Base-by-base conservation (phyloP, 352 stramenopile species). In the Pythium oligandrum region DNA sequence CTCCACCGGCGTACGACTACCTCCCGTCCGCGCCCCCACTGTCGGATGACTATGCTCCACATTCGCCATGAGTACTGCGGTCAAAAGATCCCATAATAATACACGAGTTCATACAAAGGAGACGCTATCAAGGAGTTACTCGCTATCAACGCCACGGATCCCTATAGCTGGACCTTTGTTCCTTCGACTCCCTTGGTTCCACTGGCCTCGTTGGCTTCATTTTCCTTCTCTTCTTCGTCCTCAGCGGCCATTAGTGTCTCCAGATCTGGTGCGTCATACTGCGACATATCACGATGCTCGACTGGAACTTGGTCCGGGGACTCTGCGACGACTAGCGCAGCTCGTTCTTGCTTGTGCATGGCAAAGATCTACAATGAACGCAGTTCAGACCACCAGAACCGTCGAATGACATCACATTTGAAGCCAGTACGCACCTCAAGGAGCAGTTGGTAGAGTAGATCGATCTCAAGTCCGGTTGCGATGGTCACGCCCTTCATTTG, bases 391-490 rank as follows among this genome's bases (percentile, higher is more conserved):
- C 2, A 12, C 42, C 30, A 54, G 7, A 17, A 3, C 37, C 12
- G 7, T 30, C 31, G 8, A 32, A 39, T 47, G 17, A 11, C 12
- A 26, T 30, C 40, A 31, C 4, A 45, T 4, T n/a, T 7, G 49
- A 31, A 8, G 37, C 32, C 8, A 5, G 32, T 48, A 31, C 55
- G 33, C 42, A 89, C 75, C 73, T 93, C 78, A 2, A 64, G 51
- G 30, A 93, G 51, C 31, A 93, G 67, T 50, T 93, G 71, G 57
- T 78, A 80, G 4, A 90, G 73, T 49, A 90, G 63, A 36, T 90
- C 79, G 17, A 90, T 71, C 59, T 93, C 82, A 0, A 93, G 53
- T 0, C 82, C 82, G 67, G 82, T 93, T 4, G 82, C 76, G 50
- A 93, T 82, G 30, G 79, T 93, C 26, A 90, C 37, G 0, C 66